Evolutionary conservation across 768 basidiomycete species (phyloP), one percentile per base, ranked within the genome.

Genomic region (Hemileccinum rubropunctum): DNA sequence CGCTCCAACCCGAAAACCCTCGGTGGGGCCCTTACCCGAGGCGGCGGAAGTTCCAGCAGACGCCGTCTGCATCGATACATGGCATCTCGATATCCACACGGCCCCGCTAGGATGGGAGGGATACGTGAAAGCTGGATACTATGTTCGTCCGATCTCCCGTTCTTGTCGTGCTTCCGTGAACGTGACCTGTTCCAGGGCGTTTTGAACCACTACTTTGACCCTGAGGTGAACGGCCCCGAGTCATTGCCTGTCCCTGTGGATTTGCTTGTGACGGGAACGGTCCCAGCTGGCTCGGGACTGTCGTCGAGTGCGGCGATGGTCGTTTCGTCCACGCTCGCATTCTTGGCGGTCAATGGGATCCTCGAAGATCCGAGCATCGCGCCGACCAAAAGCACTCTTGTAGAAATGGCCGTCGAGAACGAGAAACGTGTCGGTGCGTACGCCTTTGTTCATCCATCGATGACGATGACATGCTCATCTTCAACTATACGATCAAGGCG

Each of bases 301-400:
- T 91, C 88, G 7, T 91, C 88, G 3, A 91, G 88, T 55, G 89
- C 91, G 0, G 93, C 93, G 0, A 87, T 95, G 82, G 90, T 93
- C 30, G 90, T 95, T 20, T 88, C 89, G 0, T 89, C 88, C 35
- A 87, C 91, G 0, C 73, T 95, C 27, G 81, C 86, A 0, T 90
- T 94, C 63, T 71, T 94, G 23, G 84, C 84, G 6, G 81, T 84
- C 37, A 92, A 94, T 53, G 80, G 80, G 45, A 84, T 90, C 62
- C 67, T 77, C 12, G 55, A 70, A n/a, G 50, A 61, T 17, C 28
- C 48, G 9, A 30, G 3, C 15, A 27, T 47, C 17, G 42, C 54
- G 28, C 55, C 56, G 12, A 82, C 74, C 36, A 86, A 92, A 61
- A 84, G 85, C 17, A 74, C 83, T 36, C 75, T 95, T 1, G 89